A percentile compares a stretch with the other conserved stretches of the same genome.
Conservation (phyloP, 495 filamentous ascomycete genomes). For the Pyrenula massariospora region DNA sequence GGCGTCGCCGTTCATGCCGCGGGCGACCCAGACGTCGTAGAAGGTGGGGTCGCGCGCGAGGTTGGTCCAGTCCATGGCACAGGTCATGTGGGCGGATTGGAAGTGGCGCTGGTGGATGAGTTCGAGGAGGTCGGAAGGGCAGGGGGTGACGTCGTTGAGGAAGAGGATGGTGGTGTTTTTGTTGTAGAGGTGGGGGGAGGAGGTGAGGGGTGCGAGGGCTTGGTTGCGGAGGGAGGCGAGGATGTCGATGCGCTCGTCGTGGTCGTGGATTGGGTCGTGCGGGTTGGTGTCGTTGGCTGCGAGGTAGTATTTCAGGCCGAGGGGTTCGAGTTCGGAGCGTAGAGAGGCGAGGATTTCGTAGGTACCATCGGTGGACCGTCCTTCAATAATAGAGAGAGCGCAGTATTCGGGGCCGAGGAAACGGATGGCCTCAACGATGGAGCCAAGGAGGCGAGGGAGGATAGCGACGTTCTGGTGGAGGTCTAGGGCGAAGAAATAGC, state of each 20-base stretch:
- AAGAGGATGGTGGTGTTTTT: slow-evolving; percentile 32
- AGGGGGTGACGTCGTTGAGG: slow-evolving; percentile 35
- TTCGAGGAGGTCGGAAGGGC: slow-evolving; percentile 41
- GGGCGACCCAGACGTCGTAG: slow-evolving; percentile 40
- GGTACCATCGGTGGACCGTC: slow-evolving; percentile 37
- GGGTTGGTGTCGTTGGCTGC: slow-evolving; percentile 25
- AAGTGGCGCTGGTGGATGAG: slow-evolving; percentile 28
- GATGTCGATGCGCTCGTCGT: slow-evolving; percentile 15
- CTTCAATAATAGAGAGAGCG: slow-evolving; percentile 37
- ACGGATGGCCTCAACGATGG: slow-evolving; percentile 29
- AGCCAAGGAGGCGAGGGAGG: slow-evolving; percentile 34
- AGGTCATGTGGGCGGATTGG: slow-evolving; percentile 40
- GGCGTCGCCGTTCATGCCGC: slow-evolving; percentile 32
- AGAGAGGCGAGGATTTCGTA: slow-evolving; percentile 29
- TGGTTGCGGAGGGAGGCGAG: slow-evolving; percentile 33
- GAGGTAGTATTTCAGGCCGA: slow-evolving; percentile 24
- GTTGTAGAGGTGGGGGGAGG: slow-evolving; percentile 4
- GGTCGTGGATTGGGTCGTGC: slow-evolving; percentile 7
- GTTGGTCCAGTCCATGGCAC: slow-evolving; percentile 37
- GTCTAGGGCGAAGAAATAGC: slow-evolving; percentile 39
- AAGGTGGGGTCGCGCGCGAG: slow-evolving; percentile 27
- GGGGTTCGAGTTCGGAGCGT: slow-evolving; percentile 15
- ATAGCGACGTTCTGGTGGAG: slow-evolving; percentile 25
- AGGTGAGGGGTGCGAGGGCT: slow-evolving; percentile 26
- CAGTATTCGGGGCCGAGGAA: slow-evolving; percentile 35